A percentile compares a stretch with the other conserved stretches of the same genome.
Evolutionary conservation across 257 asterid species (phyloP).

Genomic region (Nicotiana tabacum): DNA sequence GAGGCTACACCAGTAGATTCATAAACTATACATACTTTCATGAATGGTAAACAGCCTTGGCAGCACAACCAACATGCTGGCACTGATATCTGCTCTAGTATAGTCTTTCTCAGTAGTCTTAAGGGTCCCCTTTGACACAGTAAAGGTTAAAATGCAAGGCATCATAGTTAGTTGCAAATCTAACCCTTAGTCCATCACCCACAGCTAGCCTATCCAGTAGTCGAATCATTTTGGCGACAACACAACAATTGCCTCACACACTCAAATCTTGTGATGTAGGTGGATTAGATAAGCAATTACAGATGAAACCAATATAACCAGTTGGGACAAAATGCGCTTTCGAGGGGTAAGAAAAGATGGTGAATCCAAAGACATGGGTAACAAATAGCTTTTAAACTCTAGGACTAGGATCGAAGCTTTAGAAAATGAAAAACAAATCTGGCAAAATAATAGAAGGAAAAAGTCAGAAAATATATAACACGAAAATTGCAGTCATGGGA

Average conservation of each 20-base stretch:
- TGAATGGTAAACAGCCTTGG: neutral
- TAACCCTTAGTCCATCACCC: conserved; percentile 1
- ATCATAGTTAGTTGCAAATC: neutral
- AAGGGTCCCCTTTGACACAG: neutral
- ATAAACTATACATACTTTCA: conserved; percentile 1
- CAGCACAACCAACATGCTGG: neutral
- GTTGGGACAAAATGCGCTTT: neutral
- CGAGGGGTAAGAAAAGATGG: neutral
- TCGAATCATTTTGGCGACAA: neutral
- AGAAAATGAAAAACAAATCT: neutral
- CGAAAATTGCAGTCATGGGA: neutral
- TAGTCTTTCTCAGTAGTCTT: neutral
- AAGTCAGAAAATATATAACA: neutral
- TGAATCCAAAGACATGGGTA: neutral
- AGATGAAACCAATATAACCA: neutral
- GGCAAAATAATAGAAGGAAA: neutral
- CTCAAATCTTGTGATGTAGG: neutral
- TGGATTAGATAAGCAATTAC: neutral
- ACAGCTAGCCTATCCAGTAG: neutral
- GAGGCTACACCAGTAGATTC: neutral
- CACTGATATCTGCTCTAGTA: neutral
- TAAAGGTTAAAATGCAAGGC: neutral
- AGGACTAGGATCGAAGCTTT: neutral
- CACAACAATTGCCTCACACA: neutral
- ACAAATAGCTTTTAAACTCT: neutral